phyloP scores from a whole-genome alignment of 2,329 filamentous ascomycete genomes.

The Xylariaceae sp. region DNA sequence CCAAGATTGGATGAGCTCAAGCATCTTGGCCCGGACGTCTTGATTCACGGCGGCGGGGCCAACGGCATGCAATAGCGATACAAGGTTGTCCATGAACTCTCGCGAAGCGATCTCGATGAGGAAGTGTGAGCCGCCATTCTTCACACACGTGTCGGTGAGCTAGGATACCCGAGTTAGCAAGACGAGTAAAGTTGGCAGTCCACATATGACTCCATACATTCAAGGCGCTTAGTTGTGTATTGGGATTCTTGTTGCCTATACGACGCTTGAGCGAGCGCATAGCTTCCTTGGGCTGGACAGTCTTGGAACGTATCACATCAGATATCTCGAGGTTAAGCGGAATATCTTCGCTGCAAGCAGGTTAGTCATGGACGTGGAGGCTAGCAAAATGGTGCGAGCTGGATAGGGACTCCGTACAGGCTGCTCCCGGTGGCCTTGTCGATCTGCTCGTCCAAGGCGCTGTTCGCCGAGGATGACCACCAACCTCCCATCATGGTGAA shows the following conservation, averaged over 20 bases:
- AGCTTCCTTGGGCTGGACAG: conserved; percentile 92
- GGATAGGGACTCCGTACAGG: conserved; percentile 54
- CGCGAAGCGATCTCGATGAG: conserved; percentile 90
- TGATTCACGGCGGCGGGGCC: conserved; percentile 69
- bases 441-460: conserved; percentile 93
- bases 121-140: conserved; percentile 95
- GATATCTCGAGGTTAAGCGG: conserved; percentile 97
- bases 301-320: conserved; percentile 94
- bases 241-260: conserved; percentile 96
- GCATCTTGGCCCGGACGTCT: conserved; percentile 82
- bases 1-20: conserved; percentile 92
- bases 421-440: conserved; percentile 92
- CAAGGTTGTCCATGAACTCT: conserved; percentile 97
- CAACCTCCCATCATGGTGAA: conserved; percentile 69
- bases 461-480: conserved; percentile 90
- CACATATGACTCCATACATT: conserved; percentile 52
- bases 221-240: conserved; percentile 89
- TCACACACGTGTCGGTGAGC: conserved; percentile 97
- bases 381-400: not conserved
- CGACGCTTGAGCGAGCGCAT: conserved; percentile 94
- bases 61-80: conserved; percentile 79
- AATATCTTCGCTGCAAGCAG: conserved; percentile 74
- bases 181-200: conserved; percentile 18
- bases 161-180: conserved; percentile 27
- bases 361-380: conserved; percentile 1